Evolutionary conservation across 768 basidiomycete species (phyloP).

Genomic region (Pulveroboletus sp.): DNA sequence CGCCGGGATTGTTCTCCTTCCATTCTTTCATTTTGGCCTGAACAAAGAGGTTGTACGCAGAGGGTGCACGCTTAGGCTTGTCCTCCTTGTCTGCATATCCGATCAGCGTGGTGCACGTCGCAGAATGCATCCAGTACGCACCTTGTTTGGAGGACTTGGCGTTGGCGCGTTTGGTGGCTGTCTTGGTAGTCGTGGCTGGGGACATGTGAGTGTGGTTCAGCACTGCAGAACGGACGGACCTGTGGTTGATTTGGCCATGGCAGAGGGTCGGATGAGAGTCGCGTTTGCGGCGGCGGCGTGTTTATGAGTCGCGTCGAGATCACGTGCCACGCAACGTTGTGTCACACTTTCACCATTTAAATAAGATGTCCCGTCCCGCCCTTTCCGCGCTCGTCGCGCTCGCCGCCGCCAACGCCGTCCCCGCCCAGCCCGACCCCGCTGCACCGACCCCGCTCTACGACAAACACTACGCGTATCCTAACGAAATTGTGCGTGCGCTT

Average conservation of each 20-base stretch:
- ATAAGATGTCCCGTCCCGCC: neutral
- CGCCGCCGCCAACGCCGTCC: constrained; percentile 28
- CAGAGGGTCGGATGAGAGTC: constrained; percentile 6
- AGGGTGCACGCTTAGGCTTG: constrained; percentile 57
- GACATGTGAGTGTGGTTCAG: neutral
- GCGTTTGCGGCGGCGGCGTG: neutral
- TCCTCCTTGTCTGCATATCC: constrained; percentile 34
- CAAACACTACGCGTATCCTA: constrained; percentile 45
- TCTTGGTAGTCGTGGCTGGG: constrained; percentile 52
- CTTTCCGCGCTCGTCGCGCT: constrained; percentile 10
- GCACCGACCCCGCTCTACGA: constrained; percentile 46
- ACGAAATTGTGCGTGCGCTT: constrained; percentile 37
- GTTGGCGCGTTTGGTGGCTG: constrained; percentile 54
- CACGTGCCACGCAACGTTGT: too few species aligned
- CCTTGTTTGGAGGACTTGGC: constrained; percentile 40
- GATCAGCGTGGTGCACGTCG: neutral
- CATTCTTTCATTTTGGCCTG: constrained; percentile 55
- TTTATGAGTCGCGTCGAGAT: constrained; percentile 27
- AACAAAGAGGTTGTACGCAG: constrained; percentile 58
- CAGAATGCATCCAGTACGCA: constrained; percentile 18
- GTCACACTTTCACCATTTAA: too few species aligned
- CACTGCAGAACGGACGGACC: constrained; percentile 31
- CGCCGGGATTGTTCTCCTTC: constrained; percentile 49
- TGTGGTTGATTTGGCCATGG: constrained; percentile 53
- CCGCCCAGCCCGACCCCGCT: constrained; percentile 34